A percentile compares a stretch with the other conserved stretches of the same genome.
phyloP scores from a whole-genome alignment of 2,329 filamentous ascomycete species.

The Nigrospora osmanthi region DNA sequence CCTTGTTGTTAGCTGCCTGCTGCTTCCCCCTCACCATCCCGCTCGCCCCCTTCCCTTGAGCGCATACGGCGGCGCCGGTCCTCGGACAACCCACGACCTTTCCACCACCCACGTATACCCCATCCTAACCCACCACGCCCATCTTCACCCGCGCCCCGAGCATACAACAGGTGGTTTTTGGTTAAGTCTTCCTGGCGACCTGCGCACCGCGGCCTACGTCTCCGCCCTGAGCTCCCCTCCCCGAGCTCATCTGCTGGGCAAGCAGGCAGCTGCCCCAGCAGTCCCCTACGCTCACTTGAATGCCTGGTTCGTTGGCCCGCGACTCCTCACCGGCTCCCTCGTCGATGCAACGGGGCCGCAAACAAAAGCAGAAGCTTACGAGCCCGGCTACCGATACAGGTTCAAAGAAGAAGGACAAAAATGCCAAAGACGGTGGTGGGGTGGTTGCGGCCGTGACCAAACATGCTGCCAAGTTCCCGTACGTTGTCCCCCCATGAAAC shows the following conservation, averaged over 20 bases:
- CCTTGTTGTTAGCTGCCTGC: too few relatives aligned
- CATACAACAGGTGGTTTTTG: too few relatives aligned
- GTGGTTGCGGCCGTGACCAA: constrained; percentile 26
- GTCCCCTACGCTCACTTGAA: constrained; percentile 19
- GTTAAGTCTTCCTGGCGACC: too few relatives aligned
- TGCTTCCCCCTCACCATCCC: too few relatives aligned
- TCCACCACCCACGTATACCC: background rate
- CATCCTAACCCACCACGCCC: background rate
- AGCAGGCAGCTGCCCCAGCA: constrained; percentile 24
- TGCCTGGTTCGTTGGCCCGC: constrained; percentile 26
- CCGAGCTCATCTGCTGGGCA: constrained; percentile 22
- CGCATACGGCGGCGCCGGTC: too few relatives aligned
- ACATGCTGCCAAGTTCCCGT: constrained; percentile 24
- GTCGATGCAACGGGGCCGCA: constrained; percentile 16
- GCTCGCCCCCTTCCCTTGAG: too few relatives aligned
- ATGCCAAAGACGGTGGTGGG: constrained; percentile 25
- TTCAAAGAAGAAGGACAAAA: constrained; percentile 26
- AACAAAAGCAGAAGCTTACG: constrained; percentile 22
- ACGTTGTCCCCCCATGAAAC: constrained; percentile 7
- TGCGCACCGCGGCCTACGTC: too few relatives aligned
- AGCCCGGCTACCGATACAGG: constrained; percentile 17
- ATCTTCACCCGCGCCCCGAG: too few relatives aligned
- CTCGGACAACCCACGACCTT: background rate
- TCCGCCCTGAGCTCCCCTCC: background rate
- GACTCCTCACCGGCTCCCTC: constrained; percentile 20